A percentile compares a stretch with the other conserved stretches of the same genome.
Evolutionary conservation across 148 eudicot genomes (phyloP).

Genomic region (Rhododendron henanense): DNA sequence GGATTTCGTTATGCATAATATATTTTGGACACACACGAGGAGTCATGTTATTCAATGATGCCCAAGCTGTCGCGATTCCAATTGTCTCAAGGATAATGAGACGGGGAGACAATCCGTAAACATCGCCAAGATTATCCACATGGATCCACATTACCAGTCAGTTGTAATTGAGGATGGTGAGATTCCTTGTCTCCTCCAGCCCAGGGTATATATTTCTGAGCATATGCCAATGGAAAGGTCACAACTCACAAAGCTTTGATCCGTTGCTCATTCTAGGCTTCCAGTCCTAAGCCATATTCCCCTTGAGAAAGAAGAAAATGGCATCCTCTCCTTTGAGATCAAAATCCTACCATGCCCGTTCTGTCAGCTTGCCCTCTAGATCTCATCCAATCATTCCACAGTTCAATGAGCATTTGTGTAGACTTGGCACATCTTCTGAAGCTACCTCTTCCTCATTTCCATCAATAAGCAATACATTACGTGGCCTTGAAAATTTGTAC

Average conservation of each 20-base stretch:
- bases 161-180: background rate
- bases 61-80: background rate
- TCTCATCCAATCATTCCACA: no score
- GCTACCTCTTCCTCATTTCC: constrained; percentile 31
- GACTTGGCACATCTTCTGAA: constrained; percentile 28
- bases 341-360: no score
- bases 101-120: background rate
- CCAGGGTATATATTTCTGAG: background rate
- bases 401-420: background rate
- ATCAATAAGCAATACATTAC: constrained; percentile 26
- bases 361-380: background rate
- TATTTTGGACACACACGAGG: background rate
- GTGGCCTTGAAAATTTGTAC: constrained; percentile 17
- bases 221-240: background rate
- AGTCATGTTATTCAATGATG: background rate
- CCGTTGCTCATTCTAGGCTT: background rate
- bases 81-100: background rate
- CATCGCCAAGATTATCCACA: background rate
- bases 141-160: background rate
- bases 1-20: background rate
- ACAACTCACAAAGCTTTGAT: background rate
- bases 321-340: background rate
- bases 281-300: background rate
- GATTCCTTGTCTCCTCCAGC: constrained; percentile 13
- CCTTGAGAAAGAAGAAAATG: constrained; percentile 1